These are phyloP conservation scores for Colletotrichum sp. DNA, from an alignment of 2,329 filamentous ascomycete genomes.

Conservation along the genomic window DNA sequence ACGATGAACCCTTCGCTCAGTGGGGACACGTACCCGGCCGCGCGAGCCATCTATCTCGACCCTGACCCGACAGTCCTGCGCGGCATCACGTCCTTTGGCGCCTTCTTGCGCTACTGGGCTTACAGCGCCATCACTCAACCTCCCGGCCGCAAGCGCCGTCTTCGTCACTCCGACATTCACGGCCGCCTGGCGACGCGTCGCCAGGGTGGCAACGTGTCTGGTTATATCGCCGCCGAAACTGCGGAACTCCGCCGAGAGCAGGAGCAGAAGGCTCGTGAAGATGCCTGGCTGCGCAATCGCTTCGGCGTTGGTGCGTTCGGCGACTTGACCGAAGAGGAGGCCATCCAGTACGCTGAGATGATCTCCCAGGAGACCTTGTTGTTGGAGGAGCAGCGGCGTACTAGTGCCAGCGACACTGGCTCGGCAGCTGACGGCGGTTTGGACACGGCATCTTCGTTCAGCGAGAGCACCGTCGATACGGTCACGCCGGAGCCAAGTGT, in stretches of 20 bases:
- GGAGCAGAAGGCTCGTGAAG: constrained; percentile 68
- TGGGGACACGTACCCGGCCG: constrained; percentile 79
- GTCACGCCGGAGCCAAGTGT: constrained; percentile 62
- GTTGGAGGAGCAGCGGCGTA: constrained; percentile 61
- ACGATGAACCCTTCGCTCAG: constrained; percentile 61
- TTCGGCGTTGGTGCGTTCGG: constrained; percentile 81
- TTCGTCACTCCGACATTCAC: constrained; percentile 69
- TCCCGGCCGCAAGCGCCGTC: constrained; percentile 77
- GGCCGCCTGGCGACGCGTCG: constrained; percentile 55
- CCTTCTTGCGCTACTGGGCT: constrained; percentile 89
- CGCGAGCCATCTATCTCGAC: constrained; percentile 84
- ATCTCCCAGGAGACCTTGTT: constrained; percentile 66
- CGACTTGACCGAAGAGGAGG: constrained; percentile 70
- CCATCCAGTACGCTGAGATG: constrained; percentile 69
- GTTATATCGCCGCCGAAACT: constrained; percentile 87
- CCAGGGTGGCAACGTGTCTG: constrained; percentile 72
- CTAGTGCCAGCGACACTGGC: constrained; percentile 54
- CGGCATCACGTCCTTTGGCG: constrained; percentile 86
- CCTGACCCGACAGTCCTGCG: constrained; percentile 85
- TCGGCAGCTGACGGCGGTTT: constrained; percentile 54
- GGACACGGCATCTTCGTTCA: constrained; percentile 47
- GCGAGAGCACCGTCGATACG: constrained; percentile 49
- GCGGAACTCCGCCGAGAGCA: constrained; percentile 79
- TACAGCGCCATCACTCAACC: constrained; percentile 85
- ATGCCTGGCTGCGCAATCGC: constrained; percentile 73